Evolutionary conservation across 768 basidiomycete genomes (phyloP).

Genomic region (Gymnopilus dilepis): DNA sequence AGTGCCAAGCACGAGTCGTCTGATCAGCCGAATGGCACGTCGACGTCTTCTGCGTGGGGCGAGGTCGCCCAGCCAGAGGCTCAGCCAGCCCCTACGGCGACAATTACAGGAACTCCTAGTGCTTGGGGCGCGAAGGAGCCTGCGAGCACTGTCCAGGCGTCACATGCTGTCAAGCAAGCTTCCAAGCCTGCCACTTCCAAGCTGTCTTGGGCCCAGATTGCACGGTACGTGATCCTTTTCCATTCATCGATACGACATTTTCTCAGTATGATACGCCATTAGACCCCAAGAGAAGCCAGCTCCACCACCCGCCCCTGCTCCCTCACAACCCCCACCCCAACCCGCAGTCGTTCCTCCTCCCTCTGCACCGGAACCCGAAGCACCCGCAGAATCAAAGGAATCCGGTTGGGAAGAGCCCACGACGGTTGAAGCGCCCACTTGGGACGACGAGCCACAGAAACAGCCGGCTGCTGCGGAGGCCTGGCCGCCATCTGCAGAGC

Average conservation of each 20-base stretch:
- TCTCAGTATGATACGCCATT: constrained; percentile 13
- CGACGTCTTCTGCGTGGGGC: constrained; percentile 38
- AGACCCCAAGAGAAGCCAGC: constrained; percentile 73
- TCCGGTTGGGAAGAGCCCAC: constrained; percentile 76
- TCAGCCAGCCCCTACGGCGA: constrained; percentile 34
- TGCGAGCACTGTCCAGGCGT: constrained; percentile 43
- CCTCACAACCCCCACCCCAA: constrained; percentile 39
- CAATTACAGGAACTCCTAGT: constrained; percentile 38
- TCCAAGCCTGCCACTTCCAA: constrained; percentile 76
- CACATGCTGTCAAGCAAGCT: constrained; percentile 34
- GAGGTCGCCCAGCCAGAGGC: constrained; percentile 40
- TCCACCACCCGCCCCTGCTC: constrained; percentile 42
- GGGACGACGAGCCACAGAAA: constrained; percentile 72
- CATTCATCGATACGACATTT: constrained; percentile 5
- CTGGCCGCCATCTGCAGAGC: constrained; percentile 38
- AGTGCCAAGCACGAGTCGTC: constrained; percentile 30
- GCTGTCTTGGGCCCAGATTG: constrained; percentile 87
- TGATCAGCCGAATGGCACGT: constrained; percentile 36
- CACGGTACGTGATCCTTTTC: constrained; percentile 53
- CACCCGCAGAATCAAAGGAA: constrained; percentile 38
- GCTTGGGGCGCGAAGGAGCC: constrained; percentile 37
- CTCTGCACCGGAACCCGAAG: constrained; percentile 32
- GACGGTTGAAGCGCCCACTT: constrained; percentile 67
- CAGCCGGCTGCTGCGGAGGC: constrained; percentile 37
- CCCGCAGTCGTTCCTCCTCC: constrained; percentile 36